Evolutionary conservation across 1,284 basidiomycete species (phyloP).

Genomic region (Omphalotus olearius): DNA sequence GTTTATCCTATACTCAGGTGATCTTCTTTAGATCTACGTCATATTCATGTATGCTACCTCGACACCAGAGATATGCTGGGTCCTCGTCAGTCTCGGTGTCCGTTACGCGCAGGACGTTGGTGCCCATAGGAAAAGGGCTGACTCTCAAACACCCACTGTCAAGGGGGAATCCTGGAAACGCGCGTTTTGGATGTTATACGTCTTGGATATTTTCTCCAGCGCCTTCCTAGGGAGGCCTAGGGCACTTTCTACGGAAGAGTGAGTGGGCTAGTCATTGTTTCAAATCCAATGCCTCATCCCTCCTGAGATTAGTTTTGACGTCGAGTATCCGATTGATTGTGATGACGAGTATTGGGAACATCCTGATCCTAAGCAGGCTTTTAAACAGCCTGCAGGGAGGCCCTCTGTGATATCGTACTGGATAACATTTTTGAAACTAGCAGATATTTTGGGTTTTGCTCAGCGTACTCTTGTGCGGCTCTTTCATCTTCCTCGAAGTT

Average conservation of each 20-base stretch:
- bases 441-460: slow-evolving; percentile 52
- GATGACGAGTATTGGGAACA: slow-evolving; percentile 63
- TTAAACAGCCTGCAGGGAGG: slow-evolving; percentile 43
- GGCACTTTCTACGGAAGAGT: slow-evolving; percentile 48
- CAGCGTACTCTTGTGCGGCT: slow-evolving; percentile 49
- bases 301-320: slow-evolving; percentile 42
- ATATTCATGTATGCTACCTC: slow-evolving; percentile 41
- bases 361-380: slow-evolving; percentile 35
- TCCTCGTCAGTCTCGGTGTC: slow-evolving; percentile 48
- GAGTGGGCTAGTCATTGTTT: slow-evolving; percentile 8
- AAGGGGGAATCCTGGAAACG: slow-evolving; percentile 58
- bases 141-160: slow-evolving; percentile 18
- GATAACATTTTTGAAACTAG: slow-evolving; percentile 49
- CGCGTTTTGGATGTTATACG: slow-evolving; percentile 39
- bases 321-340: slow-evolving; percentile 54
- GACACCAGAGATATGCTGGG: slow-evolving; percentile 50
- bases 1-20: too few species aligned
- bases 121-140: slow-evolving; percentile 20
- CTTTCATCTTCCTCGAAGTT: neutral
- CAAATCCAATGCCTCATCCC: too few species aligned
- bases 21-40: slow-evolving; percentile 26
- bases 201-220: slow-evolving; percentile 32
- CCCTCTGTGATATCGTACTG: slow-evolving; percentile 46
- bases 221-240: slow-evolving; percentile 46
- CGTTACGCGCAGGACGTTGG: slow-evolving; percentile 36